Evolutionary conservation across 345 rosid species (phyloP), one percentile per base, ranked within the genome.

Genomic region (Kandelia obovata): DNA sequence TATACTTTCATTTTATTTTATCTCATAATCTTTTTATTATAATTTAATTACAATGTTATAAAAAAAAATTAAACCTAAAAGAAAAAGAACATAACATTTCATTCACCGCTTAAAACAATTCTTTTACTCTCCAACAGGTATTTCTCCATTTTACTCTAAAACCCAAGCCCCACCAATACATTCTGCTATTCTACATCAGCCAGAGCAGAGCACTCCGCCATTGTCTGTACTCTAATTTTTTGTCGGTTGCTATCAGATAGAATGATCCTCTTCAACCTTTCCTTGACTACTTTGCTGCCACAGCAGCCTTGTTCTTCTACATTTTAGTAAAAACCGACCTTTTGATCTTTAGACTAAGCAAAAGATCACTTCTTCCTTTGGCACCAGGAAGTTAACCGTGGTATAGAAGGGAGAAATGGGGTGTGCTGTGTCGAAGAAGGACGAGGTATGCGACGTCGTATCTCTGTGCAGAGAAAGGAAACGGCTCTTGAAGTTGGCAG

Each of bases 401-500:
- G 17, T 25, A 49, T 39, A 64, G 52, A 66, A 56, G 53, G 52
- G 10, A 27, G 64, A 25, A 30, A 78, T 75, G 86, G 84, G 84
- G 0, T 71, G 81, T 76, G 81, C 43, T 35, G 27, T 70, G 65
- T 76, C 79, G 27, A 78, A 73, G 81, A 43, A 74, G 72, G 62
- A 73, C 51, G 81, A 75, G 27, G 77, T 63, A 66, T 79, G 77
- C 16, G 71, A 66, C 37, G 82, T 76, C 1, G 69, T 81, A 34
- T 59, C 73, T 1, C 52, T 81, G 65, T 83, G 85, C 68, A 74
- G 65, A 70, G 82, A 81, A 46, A 83, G 85, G 35, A 81, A 74
- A 31, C 69, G 66, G 49, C 68, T 79, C 15, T 64, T 83, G 17
- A 81, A 81, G 47, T 37, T 72, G 61, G 83, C 80, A 4, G 74